Evolutionary conservation across 148 eudicot species (phyloP), one percentile per base, ranked within the genome.

Genomic region (Limonium bicolor): DNA sequence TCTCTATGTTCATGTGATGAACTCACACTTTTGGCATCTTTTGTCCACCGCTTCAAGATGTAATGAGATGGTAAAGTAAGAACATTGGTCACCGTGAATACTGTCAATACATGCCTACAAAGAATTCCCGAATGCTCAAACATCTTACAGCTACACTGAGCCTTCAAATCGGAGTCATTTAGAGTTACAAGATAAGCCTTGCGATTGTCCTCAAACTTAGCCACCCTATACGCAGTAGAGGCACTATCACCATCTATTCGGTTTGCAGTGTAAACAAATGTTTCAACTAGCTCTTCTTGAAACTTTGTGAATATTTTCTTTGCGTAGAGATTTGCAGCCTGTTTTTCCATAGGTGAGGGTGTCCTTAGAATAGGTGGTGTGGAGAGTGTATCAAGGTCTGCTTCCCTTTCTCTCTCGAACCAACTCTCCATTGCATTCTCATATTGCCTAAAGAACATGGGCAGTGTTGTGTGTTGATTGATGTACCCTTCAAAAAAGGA

Each of bases 311-410:
- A 87, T 43, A 82, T 74, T 65, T 66, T 87, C 73, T 52, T 76
- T 4, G 96, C 79, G 50, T 82, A 87, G 12, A 76, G 64, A 59
- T 58, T 66, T 45, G 90, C 96, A 30, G 82, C 86, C 55, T 87
- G 96, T 56, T 79, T 87, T 64, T 87, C 96, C 96, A 87, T 87
- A 6, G 96, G 96, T 7, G 96, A 87, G 2, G 96, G 94, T 52
- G 96, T 87, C 66, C 68, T 78, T 54, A 82, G 51, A 32, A 67
- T 68, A 9, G 96, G 90, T 0, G 74, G 60, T 34, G 74, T 76
- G 69, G 71, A 71, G 30, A 67, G 43, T 23, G 85, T 82, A 43
- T 82, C 82, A 26, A 67, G 76, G 79, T 87, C 96, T 32, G 94
- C 88, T 65, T 87, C 90, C 17, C 63, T 61, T 64, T 74, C 96